Conservation (phyloP, 495 filamentous ascomycete species). For the Pyrenopolyporus hunteri region DNA sequence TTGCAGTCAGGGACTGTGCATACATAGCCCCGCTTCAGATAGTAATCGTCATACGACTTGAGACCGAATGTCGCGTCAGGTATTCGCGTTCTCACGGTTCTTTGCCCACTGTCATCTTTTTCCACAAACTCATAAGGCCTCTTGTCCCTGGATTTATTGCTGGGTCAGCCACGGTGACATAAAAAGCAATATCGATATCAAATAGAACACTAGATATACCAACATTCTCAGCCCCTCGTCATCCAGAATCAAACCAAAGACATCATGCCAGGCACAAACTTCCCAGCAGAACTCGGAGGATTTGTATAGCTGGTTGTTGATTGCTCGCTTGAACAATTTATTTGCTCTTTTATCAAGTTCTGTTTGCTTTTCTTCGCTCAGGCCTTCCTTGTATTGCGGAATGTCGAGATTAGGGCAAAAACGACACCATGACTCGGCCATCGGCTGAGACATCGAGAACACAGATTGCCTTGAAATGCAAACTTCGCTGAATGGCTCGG, state of each 20-base stretch:
- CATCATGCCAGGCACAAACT: not conserved
- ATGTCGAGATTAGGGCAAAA: too few relatives aligned
- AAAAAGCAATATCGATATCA: too few relatives aligned
- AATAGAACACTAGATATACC: too few relatives aligned
- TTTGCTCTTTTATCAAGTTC: not conserved
- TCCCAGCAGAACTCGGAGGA: constrained; percentile 1
- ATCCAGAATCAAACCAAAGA: not conserved
- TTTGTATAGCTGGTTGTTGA: too few relatives aligned
- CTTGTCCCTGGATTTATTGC: not conserved
- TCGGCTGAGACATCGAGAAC: too few relatives aligned
- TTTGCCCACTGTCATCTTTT: not conserved
- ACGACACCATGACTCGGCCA: too few relatives aligned
- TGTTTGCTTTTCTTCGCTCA: too few relatives aligned
- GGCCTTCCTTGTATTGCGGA: too few relatives aligned
- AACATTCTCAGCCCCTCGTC: not conserved
- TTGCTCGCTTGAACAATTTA: not conserved
- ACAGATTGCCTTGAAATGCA: too few relatives aligned
- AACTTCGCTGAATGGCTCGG: too few relatives aligned
- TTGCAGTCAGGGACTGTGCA: not conserved
- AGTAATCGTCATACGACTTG: too few relatives aligned
- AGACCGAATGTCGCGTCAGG: not conserved
- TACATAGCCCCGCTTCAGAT: too few relatives aligned
- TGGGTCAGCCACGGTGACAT: not conserved
- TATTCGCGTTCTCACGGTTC: not conserved
- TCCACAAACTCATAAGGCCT: not conserved